These are phyloP conservation scores for Trichosporon sp. DNA, from an alignment of 1,284 basidiomycete species.

Conservation along the genomic window DNA sequence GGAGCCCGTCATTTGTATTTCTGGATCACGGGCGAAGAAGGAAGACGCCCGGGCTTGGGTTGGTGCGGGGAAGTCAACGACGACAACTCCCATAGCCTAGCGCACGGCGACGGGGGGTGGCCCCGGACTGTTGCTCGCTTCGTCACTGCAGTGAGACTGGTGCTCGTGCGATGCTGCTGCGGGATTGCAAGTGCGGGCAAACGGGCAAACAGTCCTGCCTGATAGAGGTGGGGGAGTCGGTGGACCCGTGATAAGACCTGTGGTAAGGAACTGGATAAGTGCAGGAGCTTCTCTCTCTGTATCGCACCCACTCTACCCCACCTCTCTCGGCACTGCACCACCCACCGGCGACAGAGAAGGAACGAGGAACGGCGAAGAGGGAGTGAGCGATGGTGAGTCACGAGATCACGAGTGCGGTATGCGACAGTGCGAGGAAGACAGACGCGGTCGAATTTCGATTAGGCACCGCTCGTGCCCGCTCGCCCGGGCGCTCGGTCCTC, in stretches of 20 bases:
- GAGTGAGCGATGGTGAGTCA: neutral
- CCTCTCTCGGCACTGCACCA: neutral
- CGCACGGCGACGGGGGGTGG: neutral
- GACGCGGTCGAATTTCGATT: neutral
- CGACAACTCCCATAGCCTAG: no score
- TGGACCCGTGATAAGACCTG: no score
- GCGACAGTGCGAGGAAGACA: neutral
- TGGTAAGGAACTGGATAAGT: neutral
- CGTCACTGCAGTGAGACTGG: no score
- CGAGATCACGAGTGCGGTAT: neutral
- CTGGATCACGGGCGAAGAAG: neutral
- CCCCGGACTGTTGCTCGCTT: neutral
- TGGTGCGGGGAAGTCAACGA: neutral
- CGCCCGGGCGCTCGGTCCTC: no score
- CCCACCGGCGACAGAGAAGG: neutral
- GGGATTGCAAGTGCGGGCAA: neutral
- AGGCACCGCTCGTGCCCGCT: neutral
- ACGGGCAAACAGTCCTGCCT: neutral
- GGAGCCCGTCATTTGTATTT: neutral
- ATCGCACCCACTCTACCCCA: neutral
- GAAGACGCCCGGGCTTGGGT: neutral
- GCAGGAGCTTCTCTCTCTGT: neutral
- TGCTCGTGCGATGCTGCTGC: neutral
- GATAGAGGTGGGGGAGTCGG: neutral
- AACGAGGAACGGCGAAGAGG: neutral